Evolutionary conservation across 2,329 filamentous ascomycete species (phyloP), one percentile per base, ranked within the genome.

Genomic region (Pseudodiploospora longispora): DNA sequence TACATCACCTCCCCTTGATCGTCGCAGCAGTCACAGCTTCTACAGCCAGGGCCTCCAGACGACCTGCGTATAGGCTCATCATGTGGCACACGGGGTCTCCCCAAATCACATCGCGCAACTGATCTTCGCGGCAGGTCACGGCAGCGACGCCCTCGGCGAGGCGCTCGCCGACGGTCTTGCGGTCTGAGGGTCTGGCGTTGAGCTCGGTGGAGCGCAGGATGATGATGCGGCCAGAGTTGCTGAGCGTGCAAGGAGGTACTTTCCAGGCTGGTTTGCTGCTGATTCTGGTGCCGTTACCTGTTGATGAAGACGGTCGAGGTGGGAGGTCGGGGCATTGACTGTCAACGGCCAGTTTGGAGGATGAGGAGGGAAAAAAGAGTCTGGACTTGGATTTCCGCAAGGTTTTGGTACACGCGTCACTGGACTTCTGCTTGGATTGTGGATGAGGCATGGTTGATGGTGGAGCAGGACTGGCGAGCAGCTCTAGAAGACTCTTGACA

Each of bases 11-110:
- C 32, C 38, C 30, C 29, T 19, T 42, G 7, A 10, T 30, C 28
- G 38, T 30, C 38, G 29, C 31, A 12, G 48, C 59, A 10, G 54
- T 63, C 10, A 63, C 55, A 5, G 59, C 85, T 46, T 74, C 78
- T 1, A 82, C 80, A 8, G 85, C 85, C 44, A 95, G 63, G 4
- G 71, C 67, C 59, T 93, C 83, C 37, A 94, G 76, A 42, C 88
- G 68, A 19, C 73, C 76, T 10, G 78, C 78, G 63, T 95, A 95
- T 19, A 93, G 58, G 47, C 70, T 78, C 88, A 95, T 94, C 53
- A 81, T 72, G 65, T 94, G 88, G 59, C 81, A 84, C 36, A 87
- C 69, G 0, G 86, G 85, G 59, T 95, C 87, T 0, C 88, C 88
- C 75, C 88, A 95, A 4, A 95, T 71, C 0, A 89, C 75, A 2